A percentile compares a stretch with the other conserved stretches of the same genome.
phyloP scores from a whole-genome alignment of 2,329 filamentous ascomycete genomes.

The Arthrobotrys sphaeroides region DNA sequence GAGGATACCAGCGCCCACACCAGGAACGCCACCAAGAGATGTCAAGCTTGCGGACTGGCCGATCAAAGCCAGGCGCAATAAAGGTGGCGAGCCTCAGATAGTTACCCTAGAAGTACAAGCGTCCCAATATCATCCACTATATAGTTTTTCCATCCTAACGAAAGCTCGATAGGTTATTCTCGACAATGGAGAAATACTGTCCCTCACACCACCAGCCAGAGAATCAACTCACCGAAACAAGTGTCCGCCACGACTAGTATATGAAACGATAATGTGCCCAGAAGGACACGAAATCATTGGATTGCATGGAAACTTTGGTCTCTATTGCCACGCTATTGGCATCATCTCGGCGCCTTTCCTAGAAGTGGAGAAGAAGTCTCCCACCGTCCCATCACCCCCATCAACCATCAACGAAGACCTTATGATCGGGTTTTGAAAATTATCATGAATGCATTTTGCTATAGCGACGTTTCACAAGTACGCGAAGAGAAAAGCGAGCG shows the following conservation, averaged over 20 bases:
- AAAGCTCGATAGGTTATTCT: slow-evolving; percentile 16
- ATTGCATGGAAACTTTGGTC: slow-evolving; percentile 48
- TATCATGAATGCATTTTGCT: not conserved
- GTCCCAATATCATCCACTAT: not conserved
- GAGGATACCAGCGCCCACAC: slow-evolving; percentile 26
- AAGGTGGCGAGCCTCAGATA: slow-evolving; percentile 49
- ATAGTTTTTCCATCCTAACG: not conserved
- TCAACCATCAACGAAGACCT: slow-evolving; percentile 18
- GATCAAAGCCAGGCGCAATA: slow-evolving; percentile 46
- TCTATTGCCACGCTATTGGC: slow-evolving; percentile 47
- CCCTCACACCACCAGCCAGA: slow-evolving; percentile 29
- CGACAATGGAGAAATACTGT: slow-evolving; percentile 22
- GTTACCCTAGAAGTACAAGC: slow-evolving; percentile 36
- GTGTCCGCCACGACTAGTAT: slow-evolving; percentile 35
- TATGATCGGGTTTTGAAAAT: slow-evolving; percentile 15
- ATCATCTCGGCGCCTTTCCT: slow-evolving; percentile 44
- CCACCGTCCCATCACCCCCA: not conserved
- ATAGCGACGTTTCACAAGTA: not conserved
- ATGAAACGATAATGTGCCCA: slow-evolving; percentile 45
- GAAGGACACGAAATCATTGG: slow-evolving; percentile 48
- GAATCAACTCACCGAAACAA: slow-evolving; percentile 43
- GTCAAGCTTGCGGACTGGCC: slow-evolving; percentile 51
- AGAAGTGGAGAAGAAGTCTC: slow-evolving; percentile 32
- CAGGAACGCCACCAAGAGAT: slow-evolving; percentile 30
- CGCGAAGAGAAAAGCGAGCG: not conserved